Evolutionary conservation across 495 filamentous ascomycete species (phyloP), one percentile per base, ranked within the genome.

Genomic region (Xylaria bambusicola): DNA sequence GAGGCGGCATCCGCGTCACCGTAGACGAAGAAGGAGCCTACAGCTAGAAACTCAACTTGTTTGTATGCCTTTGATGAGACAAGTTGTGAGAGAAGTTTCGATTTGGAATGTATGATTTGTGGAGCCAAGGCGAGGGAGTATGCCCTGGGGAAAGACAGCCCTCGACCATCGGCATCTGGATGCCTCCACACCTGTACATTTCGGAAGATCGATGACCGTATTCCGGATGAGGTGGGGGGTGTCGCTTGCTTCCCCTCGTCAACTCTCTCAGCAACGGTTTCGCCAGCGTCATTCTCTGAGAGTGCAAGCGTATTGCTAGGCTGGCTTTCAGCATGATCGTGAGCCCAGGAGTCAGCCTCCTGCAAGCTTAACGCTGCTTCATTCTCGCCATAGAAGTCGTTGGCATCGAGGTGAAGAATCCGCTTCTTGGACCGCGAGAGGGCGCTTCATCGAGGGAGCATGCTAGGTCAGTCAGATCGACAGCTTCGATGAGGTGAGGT

Each of bases 11-110:
- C 57, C 23, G 62, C 41, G 21, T 58, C 55, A 52, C 73, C 67
- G 68, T 88, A 87, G 35, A 96, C 85, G 84, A 88, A 98, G 89
- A 92, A 98, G 57, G 89, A 93, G 29, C 95, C 95, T 6, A 98
- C 88, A 5, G 94, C 92, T 60, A 93, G 85, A 71, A 97, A 98
- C 62, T 97, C 93, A 58, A 98, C 82, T 72, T 96, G 90, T 31
- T 84, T 84, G 62, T 95, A 90, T 52, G 95, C 87, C 61, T 88
- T 88, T 1, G 93, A 97, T 3, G 92, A 91, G 38, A 98, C 86
- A 36, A 98, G 81, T 58, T 86, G 80, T 5, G 84, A 80, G 2
- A 98, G 77, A 20, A 97, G 78, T 61, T 82, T 77, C 17, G 91
- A 94, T 44, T 86, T 87, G 44, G 90, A 84, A 70, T 97, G 95